Conservation (phyloP, 1,284 basidiomycete species). For the Boletus mariae region DNA sequence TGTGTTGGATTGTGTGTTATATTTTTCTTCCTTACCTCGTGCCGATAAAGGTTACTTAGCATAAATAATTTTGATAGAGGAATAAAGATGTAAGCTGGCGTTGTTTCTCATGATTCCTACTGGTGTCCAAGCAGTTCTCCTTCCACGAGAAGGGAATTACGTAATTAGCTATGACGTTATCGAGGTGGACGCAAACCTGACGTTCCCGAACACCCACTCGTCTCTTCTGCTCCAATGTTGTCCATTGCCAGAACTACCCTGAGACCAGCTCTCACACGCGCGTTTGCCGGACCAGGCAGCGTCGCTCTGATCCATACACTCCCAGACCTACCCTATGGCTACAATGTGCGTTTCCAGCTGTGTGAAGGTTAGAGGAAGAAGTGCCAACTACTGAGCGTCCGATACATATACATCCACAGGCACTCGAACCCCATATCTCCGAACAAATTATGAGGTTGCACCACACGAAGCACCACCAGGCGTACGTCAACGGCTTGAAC, state of each 20-base stretch:
- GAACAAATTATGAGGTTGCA: constrained; percentile 90
- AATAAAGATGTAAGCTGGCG: constrained; percentile 10
- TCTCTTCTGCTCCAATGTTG: constrained; percentile 38
- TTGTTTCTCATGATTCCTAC: neutral
- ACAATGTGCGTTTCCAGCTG: constrained; percentile 58
- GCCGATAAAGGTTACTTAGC: constrained; percentile 5
- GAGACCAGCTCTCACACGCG: constrained; percentile 41
- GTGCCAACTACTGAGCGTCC: neutral
- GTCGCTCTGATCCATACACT: constrained; percentile 61
- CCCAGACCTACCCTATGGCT: constrained; percentile 86
- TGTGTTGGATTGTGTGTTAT: constrained; percentile 2
- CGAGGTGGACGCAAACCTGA: neutral
- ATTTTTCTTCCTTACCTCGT: neutral
- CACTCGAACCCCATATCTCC: constrained; percentile 75
- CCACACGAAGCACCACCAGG: constrained; percentile 94
- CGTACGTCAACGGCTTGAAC: constrained; percentile 89
- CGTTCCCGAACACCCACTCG: neutral
- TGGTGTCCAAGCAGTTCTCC: too few relatives aligned
- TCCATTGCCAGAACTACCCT: constrained; percentile 41
- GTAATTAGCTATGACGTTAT: constrained; percentile 23
- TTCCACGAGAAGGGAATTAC: neutral
- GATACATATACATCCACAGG: constrained; percentile 34
- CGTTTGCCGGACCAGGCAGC: constrained; percentile 34
- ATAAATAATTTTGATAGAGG: constrained; percentile 10
- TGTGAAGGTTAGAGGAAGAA: neutral